Percentiles rank a stretch among this genome's conserved stretches.
phyloP scores from a whole-genome alignment of 768 basidiomycete species.

The Pholiota conissans region DNA sequence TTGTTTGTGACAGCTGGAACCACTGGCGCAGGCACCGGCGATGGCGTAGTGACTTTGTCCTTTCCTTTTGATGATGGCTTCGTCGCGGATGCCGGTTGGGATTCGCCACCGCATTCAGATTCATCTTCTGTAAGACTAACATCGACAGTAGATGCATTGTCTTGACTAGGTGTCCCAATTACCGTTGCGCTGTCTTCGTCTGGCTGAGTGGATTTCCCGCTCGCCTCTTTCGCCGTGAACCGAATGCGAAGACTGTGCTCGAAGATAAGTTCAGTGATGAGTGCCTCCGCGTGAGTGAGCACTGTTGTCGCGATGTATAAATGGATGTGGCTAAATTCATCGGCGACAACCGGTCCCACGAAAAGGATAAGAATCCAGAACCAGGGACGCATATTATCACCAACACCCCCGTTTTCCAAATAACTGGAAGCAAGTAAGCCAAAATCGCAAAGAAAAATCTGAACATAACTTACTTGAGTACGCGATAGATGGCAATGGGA shows the following conservation, averaged over 20 bases:
- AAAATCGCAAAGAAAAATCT: no score
- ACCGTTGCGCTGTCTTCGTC: not conserved
- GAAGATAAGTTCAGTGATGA: constrained; percentile 41
- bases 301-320: constrained; percentile 47
- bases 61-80: not conserved
- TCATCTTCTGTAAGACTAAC: not conserved
- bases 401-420: constrained; percentile 51
- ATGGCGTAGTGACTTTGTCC: not conserved
- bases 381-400: constrained; percentile 38
- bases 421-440: constrained; percentile 50
- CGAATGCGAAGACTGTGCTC: constrained; percentile 59
- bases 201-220: not conserved
- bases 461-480: constrained; percentile 17
- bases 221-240: constrained; percentile 41
- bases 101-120: not conserved
- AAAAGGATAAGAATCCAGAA: constrained; percentile 52
- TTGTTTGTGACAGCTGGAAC: not conserved
- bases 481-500: not conserved
- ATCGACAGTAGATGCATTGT: not conserved
- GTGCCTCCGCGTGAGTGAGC: constrained; percentile 37
- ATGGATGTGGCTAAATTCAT: constrained; percentile 54
- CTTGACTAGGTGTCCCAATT: not conserved
- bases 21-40: not conserved
- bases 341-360: constrained; percentile 42
- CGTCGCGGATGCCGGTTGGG: not conserved